Evolutionary conservation across 768 basidiomycete genomes (phyloP).

Genomic region (Piloderma croceum): DNA sequence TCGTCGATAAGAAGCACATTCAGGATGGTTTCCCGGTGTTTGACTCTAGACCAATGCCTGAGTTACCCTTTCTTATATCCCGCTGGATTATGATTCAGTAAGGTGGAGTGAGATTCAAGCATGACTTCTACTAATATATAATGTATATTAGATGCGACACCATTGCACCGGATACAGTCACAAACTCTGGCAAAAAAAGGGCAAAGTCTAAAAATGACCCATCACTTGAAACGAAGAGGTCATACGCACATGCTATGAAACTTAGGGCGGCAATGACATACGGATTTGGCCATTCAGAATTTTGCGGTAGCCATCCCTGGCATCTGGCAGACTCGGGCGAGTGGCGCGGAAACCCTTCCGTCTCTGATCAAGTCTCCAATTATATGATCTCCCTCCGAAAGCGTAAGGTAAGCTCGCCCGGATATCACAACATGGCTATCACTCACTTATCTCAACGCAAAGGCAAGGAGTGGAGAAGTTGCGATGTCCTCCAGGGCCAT

Average conservation of each 20-base stretch:
- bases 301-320: slow-evolving; percentile 25
- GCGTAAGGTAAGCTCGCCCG: slow-evolving; percentile 18
- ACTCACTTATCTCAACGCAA: not conserved
- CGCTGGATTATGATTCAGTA: slow-evolving; percentile 26
- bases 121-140: not conserved
- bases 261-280: slow-evolving; percentile 29
- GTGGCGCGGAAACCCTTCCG: slow-evolving; percentile 26
- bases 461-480: slow-evolving; percentile 16
- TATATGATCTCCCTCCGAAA: slow-evolving; percentile 25
- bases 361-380: slow-evolving; percentile 19
- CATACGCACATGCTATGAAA: slow-evolving; percentile 32
- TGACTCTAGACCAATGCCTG: slow-evolving; percentile 7
- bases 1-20: slow-evolving; percentile 14
- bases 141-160: slow-evolving; percentile 21
- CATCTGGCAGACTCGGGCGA: slow-evolving; percentile 19
- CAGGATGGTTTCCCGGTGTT: slow-evolving; percentile 13
- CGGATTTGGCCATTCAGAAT: slow-evolving; percentile 22
- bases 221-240: slow-evolving; percentile 5
- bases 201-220: too few relatives aligned
- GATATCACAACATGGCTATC: not conserved
- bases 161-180: slow-evolving; percentile 19
- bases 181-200: slow-evolving; percentile 8
- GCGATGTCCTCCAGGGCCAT: slow-evolving; percentile 24
- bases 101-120: not conserved
- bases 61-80: slow-evolving; percentile 19